Evolutionary conservation across 768 basidiomycete species (phyloP).

Genomic region (Lactarius sanguifluus): DNA sequence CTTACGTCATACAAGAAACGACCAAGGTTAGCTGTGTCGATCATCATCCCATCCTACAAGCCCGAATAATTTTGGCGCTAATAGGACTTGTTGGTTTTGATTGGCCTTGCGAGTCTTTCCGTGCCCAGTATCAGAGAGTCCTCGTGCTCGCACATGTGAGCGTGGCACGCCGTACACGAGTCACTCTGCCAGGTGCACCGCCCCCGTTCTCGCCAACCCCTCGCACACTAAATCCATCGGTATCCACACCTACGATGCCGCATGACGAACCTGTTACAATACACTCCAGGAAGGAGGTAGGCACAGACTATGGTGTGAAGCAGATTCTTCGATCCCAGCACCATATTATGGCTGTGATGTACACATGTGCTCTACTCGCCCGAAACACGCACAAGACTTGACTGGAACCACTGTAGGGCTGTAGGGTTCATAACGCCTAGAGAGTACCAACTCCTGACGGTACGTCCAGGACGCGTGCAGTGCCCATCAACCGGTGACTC

Average conservation of each 20-base stretch:
- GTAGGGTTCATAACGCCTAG: background rate
- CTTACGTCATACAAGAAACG: background rate
- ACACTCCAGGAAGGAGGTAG: background rate
- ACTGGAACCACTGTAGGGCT: background rate
- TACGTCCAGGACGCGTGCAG: background rate
- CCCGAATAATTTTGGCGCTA: background rate
- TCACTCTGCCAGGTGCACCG: background rate
- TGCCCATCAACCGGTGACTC: background rate
- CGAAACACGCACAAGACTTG: background rate
- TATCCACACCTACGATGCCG: background rate
- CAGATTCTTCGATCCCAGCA: too few species aligned
- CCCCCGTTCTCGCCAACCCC: background rate
- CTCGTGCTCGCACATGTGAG: background rate
- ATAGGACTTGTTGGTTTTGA: background rate
- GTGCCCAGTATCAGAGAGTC: background rate
- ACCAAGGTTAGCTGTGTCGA: background rate
- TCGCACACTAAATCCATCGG: background rate
- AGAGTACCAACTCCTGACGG: background rate
- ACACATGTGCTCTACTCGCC: background rate
- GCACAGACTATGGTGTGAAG: background rate
- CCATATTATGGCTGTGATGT: background rate
- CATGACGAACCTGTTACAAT: background rate
- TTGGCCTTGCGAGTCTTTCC: background rate
- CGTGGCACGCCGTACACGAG: background rate
- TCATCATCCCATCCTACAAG: background rate